Evolutionary conservation across 1,139 yeast species (phyloP), one percentile per base, ranked within the genome.

Genomic region (Sugiyamaella novakii): DNA sequence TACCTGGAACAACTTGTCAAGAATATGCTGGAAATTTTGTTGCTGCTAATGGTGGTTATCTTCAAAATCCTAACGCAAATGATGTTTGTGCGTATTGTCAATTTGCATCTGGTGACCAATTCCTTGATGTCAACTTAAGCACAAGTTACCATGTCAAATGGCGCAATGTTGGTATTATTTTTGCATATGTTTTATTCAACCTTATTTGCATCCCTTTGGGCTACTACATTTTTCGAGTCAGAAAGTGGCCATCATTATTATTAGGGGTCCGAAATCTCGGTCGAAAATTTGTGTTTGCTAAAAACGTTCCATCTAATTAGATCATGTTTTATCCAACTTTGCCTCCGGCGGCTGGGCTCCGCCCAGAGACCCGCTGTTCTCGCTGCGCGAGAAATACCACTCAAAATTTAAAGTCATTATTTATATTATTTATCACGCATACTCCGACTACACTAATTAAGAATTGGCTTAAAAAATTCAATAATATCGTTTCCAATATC

Each of bases 141-240:
- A 71, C 74, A 51, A 64, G 67, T 22, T 73, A 74, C 63, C 53
- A 54, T 19, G 64, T 75, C 59, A 72, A 78, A 59, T 82, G 87
- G 87, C 76, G 88, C 71, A 81, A 83, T 60, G 53, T 83, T 51
- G 89, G 89, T 17, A 70, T 84, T 53, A 71, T 72, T 55, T 78
- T 78, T 69, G 83, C 69, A 10, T 84, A 78, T 62, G 72, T 80
- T 51, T 47, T 69, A 22, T 81, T 83, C 71, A 83, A 84, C 60
- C 31, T 80, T 17, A 51, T 67, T 41, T 76, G 74, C 5, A 73
- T 77, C 76, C 60, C 77, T 49, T 54, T 54, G 1, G 54, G 71
- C 14, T 78, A 75, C 61, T 77, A 72, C 55, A 7, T 73, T 10
- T 63, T 76, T 51, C 61, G 74, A 49, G 71, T 57, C 35, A 50